Evolutionary conservation across 306 rosid genomes (phyloP), one percentile per base, ranked within the genome.

Genomic region (Prunus kanzakura): DNA sequence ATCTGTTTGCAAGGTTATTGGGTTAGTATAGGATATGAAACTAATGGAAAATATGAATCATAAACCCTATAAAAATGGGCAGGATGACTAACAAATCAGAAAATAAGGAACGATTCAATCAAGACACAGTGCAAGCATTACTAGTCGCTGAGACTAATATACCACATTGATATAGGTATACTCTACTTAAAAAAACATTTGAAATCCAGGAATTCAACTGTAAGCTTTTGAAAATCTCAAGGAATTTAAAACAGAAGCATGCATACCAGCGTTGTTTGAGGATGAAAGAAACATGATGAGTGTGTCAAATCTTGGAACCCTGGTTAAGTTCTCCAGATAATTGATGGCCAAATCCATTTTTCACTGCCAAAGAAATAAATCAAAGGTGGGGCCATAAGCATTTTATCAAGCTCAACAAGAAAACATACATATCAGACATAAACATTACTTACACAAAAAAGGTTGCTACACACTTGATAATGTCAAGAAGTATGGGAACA

Each of bases 291-390:
- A 89, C 97, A 92, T 74, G 76, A 84, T 75, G 22, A 95, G 91
- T 82, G 91, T 71, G 79, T 85, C 91, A 79, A 92, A 95, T 84
- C 97, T 90, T 13, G 97, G 87, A 29, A 95, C 93, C 80, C 84
- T 87, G 50, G 88, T 87, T 85, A 95, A 82, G 63, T 88, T 81
- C 71, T 92, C 96, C 73, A 95, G 57, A 71, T 81, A 86, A 72
- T 79, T 86, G 78, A 95, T 66, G 30, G 88, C 92, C 64, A 91
- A 78, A 64, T 83, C 96, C 83, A 79, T 86, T 46, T 92, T 71
- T 92, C 93, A 35, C 99, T 95, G 91, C 79, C 75, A 81, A 76
- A 77, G 78, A 29, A 47, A 77, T 7, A 72, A 77, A 70, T 27
- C 52, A 60, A 13, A 69, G 60, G 3, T 61, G 35, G 56, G 3